Percentiles rank a stretch among this genome's conserved stretches.
Evolutionary conservation across 768 basidiomycete genomes (phyloP).

Genomic region (Russula lepida): DNA sequence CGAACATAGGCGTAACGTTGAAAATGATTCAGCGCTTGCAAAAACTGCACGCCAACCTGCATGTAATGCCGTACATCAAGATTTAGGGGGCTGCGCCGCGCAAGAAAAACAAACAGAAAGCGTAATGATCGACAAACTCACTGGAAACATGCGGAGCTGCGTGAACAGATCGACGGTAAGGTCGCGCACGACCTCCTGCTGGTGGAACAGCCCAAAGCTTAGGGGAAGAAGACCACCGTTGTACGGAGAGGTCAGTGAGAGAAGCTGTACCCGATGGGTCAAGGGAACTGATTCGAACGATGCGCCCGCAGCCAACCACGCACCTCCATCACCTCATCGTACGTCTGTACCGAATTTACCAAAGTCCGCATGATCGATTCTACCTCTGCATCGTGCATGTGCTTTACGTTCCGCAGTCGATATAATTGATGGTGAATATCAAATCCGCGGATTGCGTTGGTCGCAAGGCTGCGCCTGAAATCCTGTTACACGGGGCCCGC

Average conservation of each 20-base stretch:
- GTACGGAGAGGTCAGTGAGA: conserved; percentile 67
- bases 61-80: neutral
- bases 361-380: conserved; percentile 68
- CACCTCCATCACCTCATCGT: conserved; percentile 89
- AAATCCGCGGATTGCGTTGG: conserved; percentile 62
- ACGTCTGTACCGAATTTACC: conserved; percentile 60
- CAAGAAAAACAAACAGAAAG: neutral
- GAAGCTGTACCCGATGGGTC: conserved; percentile 43
- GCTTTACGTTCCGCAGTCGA: conserved; percentile 66
- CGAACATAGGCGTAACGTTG: conserved; percentile 83
- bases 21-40: conserved; percentile 79
- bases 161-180: conserved; percentile 79
- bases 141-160: conserved; percentile 66
- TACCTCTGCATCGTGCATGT: conserved; percentile 64
- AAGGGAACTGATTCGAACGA: neutral
- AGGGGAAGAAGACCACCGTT: conserved; percentile 78
- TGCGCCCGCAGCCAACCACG: conserved; percentile 17
- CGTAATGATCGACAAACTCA: conserved; percentile 32
- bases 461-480: conserved; percentile 45
- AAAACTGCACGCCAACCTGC: conserved; percentile 71
- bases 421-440: conserved; percentile 84
- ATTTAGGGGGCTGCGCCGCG: neutral
- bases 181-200: conserved; percentile 64
- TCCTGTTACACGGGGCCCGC: conserved; percentile 41
- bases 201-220: conserved; percentile 88